Percentiles rank a stretch among this genome's conserved stretches.
These are phyloP conservation scores for Paracorniculantispora psalliotae DNA, from an alignment of 2,329 filamentous ascomycete species.

Conservation along the genomic window DNA sequence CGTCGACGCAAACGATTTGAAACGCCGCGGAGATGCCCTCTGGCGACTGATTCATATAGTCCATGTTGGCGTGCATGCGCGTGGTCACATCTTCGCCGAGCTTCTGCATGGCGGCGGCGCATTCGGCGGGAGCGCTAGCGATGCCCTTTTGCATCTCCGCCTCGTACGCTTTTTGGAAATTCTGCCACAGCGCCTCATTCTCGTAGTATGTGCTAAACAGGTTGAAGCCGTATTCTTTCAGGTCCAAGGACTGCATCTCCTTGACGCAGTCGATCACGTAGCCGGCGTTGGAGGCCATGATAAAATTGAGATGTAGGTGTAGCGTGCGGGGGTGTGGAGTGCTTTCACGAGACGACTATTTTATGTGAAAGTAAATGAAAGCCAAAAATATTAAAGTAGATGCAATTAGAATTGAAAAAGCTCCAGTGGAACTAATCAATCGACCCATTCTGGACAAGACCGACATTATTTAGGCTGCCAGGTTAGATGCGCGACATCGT, in stretches of 20 bases:
- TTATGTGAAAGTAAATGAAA: neutral
- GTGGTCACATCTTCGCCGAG: neutral
- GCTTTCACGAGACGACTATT: too few species aligned
- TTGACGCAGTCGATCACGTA: neutral
- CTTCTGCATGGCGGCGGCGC: neutral
- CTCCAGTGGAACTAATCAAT: too few species aligned
- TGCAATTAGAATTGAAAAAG: too few species aligned
- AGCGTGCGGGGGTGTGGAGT: neutral
- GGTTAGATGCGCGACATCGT: too few species aligned
- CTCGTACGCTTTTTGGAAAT: neutral
- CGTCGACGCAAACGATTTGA: neutral
- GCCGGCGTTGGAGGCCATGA: neutral
- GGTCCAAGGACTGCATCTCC: neutral
- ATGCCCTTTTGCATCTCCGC: neutral
- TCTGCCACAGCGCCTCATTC: neutral
- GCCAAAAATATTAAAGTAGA: too few species aligned
- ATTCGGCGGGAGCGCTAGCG: neutral
- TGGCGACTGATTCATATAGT: neutral
- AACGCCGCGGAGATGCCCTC: neutral
- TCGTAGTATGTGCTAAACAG: neutral
- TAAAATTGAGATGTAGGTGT: neutral
- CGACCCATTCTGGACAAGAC: too few species aligned
- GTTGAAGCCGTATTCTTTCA: conserved; percentile 4
- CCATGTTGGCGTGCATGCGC: neutral
- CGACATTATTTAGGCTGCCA: too few species aligned